Evolutionary conservation across 2,329 filamentous ascomycete species (phyloP), one percentile per base, ranked within the genome.

Genomic region (Fusarium avenaceum): DNA sequence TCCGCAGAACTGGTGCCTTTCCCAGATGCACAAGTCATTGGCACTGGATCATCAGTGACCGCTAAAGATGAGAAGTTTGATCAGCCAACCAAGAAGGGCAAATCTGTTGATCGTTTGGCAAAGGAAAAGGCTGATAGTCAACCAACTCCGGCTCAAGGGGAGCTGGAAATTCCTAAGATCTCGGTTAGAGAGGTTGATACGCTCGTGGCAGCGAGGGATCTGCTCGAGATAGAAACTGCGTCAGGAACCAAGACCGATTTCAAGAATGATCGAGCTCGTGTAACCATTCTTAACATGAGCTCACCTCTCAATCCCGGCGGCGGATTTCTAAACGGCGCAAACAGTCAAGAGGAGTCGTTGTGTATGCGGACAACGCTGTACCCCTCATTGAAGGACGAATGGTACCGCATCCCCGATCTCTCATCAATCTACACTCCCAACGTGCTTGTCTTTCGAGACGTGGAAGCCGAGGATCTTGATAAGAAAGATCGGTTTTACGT

Each of bases 281-380:
- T 87, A 2, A 86, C 82, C 6, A 79, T 90, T 24, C 79, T 90
- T 4, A 90, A 89, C 74, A 90, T 90, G 87, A 87, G 87, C 0
- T 90, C 87, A 0, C 86, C 87, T 0, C 80, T 89, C 1, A 82
- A 83, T 0, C 86, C 88, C 0, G 89, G 89, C 14, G 88, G 88
- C 9, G 89, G 88, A 1, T 84, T 90, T 30, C 75, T 90, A 1
- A 82, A 83, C 15, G 89, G 89, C 20, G 86, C 87, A 0, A 85
- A 84, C 10, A 84, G 84, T 6, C 87, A 89, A 64, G 88, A 90
- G 71, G 88, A 90, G 71, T 86, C 82, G 24, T 80, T 91, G 4
- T 90, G 88, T 71, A 82, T 85, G 67, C 84, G 86, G 17, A 88
- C 85, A 4, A 90, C 88, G 0, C 78, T 90, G 0, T 83, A 87